Evolutionary conservation across 2,329 filamentous ascomycete genomes (phyloP).

Genomic region (Microcyclosporella mali): DNA sequence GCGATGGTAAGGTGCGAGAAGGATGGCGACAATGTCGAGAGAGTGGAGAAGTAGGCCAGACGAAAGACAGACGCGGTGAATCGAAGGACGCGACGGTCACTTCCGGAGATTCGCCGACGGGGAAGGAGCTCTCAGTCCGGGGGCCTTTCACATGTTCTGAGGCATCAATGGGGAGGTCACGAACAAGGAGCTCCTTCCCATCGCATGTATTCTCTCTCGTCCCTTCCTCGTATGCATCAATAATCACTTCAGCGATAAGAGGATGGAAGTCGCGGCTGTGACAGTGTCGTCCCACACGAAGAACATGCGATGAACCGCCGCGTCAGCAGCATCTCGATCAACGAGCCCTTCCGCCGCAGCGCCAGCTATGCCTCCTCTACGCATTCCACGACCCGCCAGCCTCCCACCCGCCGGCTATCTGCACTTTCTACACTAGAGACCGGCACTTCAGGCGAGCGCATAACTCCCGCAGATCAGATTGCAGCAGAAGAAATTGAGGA

Average conservation of each 20-base stretch:
- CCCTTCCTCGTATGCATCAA: too few relatives aligned
- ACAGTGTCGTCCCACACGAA: too few relatives aligned
- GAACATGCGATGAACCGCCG: conserved; percentile 42
- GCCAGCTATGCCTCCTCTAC: conserved; percentile 16
- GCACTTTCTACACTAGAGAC: conserved; percentile 58
- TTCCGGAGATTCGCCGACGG: conserved; percentile 2
- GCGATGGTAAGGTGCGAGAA: neutral
- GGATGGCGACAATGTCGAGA: neutral
- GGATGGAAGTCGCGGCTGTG: too few relatives aligned
- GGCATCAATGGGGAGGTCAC: conserved; percentile 1
- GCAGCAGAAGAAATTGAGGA: conserved; percentile 94
- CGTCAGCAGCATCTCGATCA: conserved; percentile 32
- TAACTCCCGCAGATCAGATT: conserved; percentile 56
- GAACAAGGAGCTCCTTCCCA: neutral
- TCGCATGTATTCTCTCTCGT: too few relatives aligned
- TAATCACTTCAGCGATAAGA: too few relatives aligned
- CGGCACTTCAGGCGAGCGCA: conserved; percentile 50
- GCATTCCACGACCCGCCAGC: conserved; percentile 1
- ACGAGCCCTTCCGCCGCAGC: conserved; percentile 17
- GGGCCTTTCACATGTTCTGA: conserved; percentile 5
- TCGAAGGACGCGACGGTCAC: neutral
- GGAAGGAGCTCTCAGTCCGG: neutral
- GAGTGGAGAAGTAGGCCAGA: too few relatives aligned
- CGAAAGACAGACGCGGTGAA: neutral
- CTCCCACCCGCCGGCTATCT: conserved; percentile 60